A percentile compares a stretch with the other conserved stretches of the same genome.
phyloP scores from a whole-genome alignment of 208 protist species.

The Borovskyia barvae region DNA sequence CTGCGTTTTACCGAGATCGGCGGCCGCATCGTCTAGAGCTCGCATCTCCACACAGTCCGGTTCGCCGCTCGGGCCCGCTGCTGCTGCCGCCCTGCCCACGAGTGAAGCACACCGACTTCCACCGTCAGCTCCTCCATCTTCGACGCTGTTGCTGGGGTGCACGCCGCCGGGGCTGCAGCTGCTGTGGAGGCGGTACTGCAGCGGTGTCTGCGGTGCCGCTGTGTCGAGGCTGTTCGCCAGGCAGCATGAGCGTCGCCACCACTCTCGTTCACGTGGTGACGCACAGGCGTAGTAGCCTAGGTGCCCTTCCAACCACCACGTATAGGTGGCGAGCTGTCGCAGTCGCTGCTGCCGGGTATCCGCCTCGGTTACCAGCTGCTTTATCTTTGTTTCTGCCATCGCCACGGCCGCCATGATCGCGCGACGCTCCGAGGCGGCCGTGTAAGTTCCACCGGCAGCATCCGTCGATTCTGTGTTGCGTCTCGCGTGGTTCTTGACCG shows the following conservation, averaged over 20 bases:
- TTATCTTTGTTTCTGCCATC: slow-evolving; percentile 11
- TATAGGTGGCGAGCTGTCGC: slow-evolving; percentile 28
- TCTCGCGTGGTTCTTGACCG: slow-evolving; percentile 29
- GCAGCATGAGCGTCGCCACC: too few species aligned
- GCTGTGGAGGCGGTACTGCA: too few species aligned
- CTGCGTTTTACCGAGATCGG: neutral
- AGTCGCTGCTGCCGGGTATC: slow-evolving; percentile 15
- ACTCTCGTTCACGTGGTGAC: too few species aligned
- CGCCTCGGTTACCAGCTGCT: slow-evolving; percentile 6
- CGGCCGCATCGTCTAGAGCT: neutral
- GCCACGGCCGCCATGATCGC: neutral
- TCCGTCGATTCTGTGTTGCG: slow-evolving; percentile 12
- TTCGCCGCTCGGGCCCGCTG: too few species aligned
- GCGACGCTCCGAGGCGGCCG: neutral
- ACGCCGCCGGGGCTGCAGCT: too few species aligned
- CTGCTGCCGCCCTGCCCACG: slow-evolving; percentile 2
- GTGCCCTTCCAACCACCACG: slow-evolving; percentile 53
- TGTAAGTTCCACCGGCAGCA: too few species aligned
- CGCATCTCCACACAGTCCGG: too few species aligned
- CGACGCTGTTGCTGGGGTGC: too few species aligned
- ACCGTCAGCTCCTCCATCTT: too few species aligned
- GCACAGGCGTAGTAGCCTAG: slow-evolving; percentile 32
- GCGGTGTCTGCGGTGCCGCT: too few species aligned
- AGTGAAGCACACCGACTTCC: too few species aligned
- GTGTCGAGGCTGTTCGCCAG: too few species aligned